Evolutionary conservation across 78 protist genomes (phyloP).

Genomic region (Anaeramoeba ignava): DNA sequence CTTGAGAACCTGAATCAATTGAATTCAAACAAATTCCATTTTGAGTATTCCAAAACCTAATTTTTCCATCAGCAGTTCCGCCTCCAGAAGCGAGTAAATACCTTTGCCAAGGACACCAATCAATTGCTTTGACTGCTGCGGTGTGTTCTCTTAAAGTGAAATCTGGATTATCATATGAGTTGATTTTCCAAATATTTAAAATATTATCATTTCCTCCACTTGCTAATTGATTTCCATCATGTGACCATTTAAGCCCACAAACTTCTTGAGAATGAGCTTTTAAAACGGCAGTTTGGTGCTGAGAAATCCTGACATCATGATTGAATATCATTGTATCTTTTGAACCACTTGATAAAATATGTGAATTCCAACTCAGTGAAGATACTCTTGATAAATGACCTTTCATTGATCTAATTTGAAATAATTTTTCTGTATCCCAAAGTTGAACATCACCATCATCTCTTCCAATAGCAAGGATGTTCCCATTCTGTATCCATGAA

Average conservation of each 20-base stretch:
- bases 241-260: background rate
- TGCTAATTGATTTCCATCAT: background rate
- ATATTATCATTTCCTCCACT: background rate
- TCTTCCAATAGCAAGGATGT: conserved; percentile 86
- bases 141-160: background rate
- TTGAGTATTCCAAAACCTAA: no score
- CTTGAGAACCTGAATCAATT: background rate
- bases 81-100: background rate
- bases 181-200: background rate
- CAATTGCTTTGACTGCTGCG: background rate
- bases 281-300: background rate
- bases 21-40: no score
- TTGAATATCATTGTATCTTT: background rate
- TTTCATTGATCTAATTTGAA: conserved; percentile 56
- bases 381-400: conserved; percentile 90
- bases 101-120: background rate
- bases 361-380: conserved; percentile 92
- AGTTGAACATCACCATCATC: conserved; percentile 58
- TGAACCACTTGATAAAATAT: conserved; percentile 4
- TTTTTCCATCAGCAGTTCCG: background rate
- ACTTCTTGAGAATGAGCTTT: background rate
- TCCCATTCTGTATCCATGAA: conserved; percentile 60
- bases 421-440: conserved; percentile 63
- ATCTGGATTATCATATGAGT: background rate
- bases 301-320: background rate